Evolutionary conservation across 768 basidiomycete genomes (phyloP), one percentile per base, ranked within the genome.

Genomic region (Suillus ampliporus): DNA sequence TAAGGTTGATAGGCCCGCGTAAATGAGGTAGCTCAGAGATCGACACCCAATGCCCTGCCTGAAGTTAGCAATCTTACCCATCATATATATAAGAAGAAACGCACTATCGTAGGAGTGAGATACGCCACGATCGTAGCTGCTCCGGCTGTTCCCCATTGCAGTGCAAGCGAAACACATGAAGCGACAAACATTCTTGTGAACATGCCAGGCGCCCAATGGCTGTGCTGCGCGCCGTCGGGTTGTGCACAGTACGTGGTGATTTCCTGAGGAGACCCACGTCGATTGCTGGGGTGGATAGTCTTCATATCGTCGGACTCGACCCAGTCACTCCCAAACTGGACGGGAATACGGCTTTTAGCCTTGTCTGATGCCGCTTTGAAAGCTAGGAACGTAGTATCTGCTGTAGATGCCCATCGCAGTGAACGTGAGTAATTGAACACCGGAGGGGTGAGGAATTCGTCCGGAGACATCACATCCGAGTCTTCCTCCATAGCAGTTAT

Each of bases 91-190:
- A 28, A 40, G 15, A 37, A 34, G 17, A 21, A 13, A 63, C 37
- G 19, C 54, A 47, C 58, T 8, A 62, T 63, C 9, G 73, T 74
- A 13, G 73, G 73, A 8, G 71, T 74, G 43, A 66, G 67, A 54
- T 63, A 67, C 17, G 68, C 65, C 6, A 67, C 64, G 8, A 70
- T 34, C 14, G 70, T 37, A 7, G 73, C 72, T 15, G 68, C 68
- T 11, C 73, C 71, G 13, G 64, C 52, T 5, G 71, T 70, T 8
- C 61, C 65, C 73, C 73, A 74, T 57, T 73, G 71, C 19, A 74
- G 43, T 10, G 58, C 52, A 3, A 74, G 57, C n/a, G 70, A 68
- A 17, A 64, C 51, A 13, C 63, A 8, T 11, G 72, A 68, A 14
- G 73, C 72, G 37, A 72, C 41, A 19, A 61, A 8, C 28, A 73